Evolutionary conservation across 768 basidiomycete species (phyloP), one percentile per base, ranked within the genome.

Genomic region (Naganishia kalamii): DNA sequence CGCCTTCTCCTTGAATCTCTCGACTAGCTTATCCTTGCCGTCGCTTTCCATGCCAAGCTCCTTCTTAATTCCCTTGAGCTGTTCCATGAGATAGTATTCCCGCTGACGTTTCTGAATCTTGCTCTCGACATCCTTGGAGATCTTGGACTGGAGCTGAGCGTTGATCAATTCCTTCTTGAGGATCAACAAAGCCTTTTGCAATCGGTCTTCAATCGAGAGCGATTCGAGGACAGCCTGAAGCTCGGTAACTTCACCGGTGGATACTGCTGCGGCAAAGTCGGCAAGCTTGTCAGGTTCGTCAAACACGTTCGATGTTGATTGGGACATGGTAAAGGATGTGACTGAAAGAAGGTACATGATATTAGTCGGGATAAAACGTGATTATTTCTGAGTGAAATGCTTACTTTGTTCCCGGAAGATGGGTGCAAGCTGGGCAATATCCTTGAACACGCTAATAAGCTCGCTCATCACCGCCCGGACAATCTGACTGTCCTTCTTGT

Each of bases 141-240:
- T 87, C 79, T 94, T 96, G 72, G 85, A 86, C 78, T 96, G 94
- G 54, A 98, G 80, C 75, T 97, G 92, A 0, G 92, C 92, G 70
- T 97, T 97, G 77, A 97, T 96, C 33, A 97, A 83, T 76, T 98
- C 96, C 79, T 97, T 98, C 83, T 98, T 98, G 68, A 99, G 83
- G 0, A 98, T 91, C 30, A 92, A 80, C 10, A 98, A 81, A 0
- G 92, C 88, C 79, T 92, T 92, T 68, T 89, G 87, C 12, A 98
- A 81, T 19, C 96, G 83, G 68, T 94, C 92, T 60, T 91, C 89
- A 21, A 98, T 87, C 2, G 84, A 83, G 25, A 90, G 82, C 68
- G 86, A 86, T 78, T 97, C 93, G 37, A 98, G 82, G 0, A 98
- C 92, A 68, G 90, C 90, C 77, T 98, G 96, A 23, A 97, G 82